These are phyloP conservation scores for Cyclotella atomus DNA, from an alignment of 108 stramenopile species.

Conservation along the genomic window DNA sequence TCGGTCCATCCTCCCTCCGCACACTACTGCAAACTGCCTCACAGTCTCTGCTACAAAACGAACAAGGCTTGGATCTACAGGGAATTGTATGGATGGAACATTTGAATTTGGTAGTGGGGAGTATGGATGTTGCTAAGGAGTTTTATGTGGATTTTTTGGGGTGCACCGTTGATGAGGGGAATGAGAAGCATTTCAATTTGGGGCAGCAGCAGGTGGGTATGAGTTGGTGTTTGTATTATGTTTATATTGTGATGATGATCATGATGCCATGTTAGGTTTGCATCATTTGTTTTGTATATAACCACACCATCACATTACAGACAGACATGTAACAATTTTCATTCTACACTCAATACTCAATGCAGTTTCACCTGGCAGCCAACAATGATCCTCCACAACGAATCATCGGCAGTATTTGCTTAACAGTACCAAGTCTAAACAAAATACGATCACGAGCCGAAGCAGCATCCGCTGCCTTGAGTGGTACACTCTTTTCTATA, in stretches of 20 bases:
- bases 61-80: constrained; percentile 33
- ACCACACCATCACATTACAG: too few relatives aligned
- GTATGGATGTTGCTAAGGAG: constrained; percentile 37
- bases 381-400: constrained; percentile 38
- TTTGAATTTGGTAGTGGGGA: constrained; percentile 64
- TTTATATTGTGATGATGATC: too few relatives aligned
- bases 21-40: constrained; percentile 29
- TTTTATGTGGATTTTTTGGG: constrained; percentile 70
- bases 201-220: constrained; percentile 62
- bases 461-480: constrained; percentile 19
- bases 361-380: constrained; percentile 60
- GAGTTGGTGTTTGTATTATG: background rate
- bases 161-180: constrained; percentile 46
- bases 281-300: too few relatives aligned
- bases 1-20: constrained; percentile 29
- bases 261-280: too few relatives aligned
- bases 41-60: background rate
- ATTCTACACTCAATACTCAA: background rate
- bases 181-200: constrained; percentile 65
- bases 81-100: constrained; percentile 73
- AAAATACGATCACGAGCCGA: constrained; percentile 27
- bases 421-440: constrained; percentile 44
- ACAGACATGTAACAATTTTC: too few relatives aligned
- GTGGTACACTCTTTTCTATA: constrained; percentile 34
- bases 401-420: constrained; percentile 52